phyloP scores from a whole-genome alignment of 2,329 filamentous ascomycete genomes.

The Teratosphaeria viscida region DNA sequence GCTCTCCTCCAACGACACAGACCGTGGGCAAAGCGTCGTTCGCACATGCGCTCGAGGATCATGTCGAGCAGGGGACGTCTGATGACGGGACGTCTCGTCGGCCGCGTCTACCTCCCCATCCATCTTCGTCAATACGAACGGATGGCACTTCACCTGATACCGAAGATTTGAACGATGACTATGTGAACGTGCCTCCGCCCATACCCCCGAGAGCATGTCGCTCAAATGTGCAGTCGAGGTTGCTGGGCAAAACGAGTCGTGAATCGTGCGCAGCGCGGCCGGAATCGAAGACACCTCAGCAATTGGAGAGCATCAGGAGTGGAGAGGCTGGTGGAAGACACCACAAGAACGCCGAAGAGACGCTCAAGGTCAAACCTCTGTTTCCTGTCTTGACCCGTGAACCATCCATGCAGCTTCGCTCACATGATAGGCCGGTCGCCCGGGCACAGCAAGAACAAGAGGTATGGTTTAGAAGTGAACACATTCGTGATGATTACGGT shows the following conservation, averaged over 20 bases:
- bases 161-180: not conserved
- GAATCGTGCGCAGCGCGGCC: not conserved
- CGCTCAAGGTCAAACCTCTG: not conserved
- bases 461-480: not conserved
- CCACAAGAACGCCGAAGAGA: not conserved
- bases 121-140: not conserved
- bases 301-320: not conserved
- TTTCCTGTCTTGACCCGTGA: not conserved
- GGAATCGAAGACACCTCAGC: not conserved
- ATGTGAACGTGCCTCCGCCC: not conserved
- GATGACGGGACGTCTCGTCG: not conserved
- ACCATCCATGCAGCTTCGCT: not conserved
- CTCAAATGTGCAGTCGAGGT: not conserved
- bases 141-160: not conserved
- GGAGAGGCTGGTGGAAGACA: not conserved
- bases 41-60: not conserved
- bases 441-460: not conserved
- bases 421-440: not conserved
- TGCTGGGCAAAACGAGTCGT: not conserved
- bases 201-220: not conserved
- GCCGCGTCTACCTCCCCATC: not conserved
- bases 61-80: not conserved
- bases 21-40: not conserved
- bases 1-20: not conserved
- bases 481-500: not conserved